Conservation (phyloP, 345 rosid genomes). For the Eucalyptus urophylla region DNA sequence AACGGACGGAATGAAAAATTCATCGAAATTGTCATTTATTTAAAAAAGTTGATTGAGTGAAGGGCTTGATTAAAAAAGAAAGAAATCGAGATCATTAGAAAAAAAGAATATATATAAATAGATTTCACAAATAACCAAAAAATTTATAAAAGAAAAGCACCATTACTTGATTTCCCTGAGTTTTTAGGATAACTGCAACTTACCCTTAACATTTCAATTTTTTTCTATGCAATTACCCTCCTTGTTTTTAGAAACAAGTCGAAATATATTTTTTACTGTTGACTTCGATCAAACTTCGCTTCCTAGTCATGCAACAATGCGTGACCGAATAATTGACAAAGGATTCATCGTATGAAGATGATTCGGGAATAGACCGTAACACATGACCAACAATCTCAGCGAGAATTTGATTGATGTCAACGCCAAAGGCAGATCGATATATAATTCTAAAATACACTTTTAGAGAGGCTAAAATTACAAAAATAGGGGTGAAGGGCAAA, state of each 20-base stretch:
- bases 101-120: neutral
- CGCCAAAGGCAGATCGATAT: neutral
- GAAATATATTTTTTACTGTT: neutral
- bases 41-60: neutral
- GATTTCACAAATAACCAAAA: neutral
- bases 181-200: neutral
- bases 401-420: neutral
- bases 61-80: no score
- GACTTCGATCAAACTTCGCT: neutral
- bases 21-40: accelerated
- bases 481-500: neutral
- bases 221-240: neutral
- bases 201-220: neutral
- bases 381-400: accelerated
- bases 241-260: neutral
- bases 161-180: neutral
- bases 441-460: neutral
- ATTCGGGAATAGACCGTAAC: neutral
- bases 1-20: accelerated
- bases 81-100: neutral
- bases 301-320: accelerated
- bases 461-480: neutral
- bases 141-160: neutral
- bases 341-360: neutral
- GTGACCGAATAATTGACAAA: neutral